phyloP scores from a whole-genome alignment of 2,329 filamentous ascomycete genomes.

The Colletotrichum sansevieriae region DNA sequence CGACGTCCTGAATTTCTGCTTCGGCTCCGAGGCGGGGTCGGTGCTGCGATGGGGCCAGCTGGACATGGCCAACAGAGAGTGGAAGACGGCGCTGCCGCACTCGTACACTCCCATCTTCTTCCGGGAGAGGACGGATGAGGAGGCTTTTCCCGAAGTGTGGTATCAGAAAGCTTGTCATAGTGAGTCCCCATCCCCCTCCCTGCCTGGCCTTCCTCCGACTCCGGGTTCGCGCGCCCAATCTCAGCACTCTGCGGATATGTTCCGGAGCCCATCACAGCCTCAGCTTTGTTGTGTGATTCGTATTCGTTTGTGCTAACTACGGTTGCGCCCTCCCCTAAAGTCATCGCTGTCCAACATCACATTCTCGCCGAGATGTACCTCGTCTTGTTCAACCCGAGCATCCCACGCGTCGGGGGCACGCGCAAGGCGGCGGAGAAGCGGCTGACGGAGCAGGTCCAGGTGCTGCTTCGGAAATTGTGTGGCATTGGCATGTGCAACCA shows the following conservation, averaged over 20 bases:
- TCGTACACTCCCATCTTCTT: slow-evolving; percentile 43
- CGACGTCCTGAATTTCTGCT: slow-evolving; percentile 74
- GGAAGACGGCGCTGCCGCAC: slow-evolving; percentile 40
- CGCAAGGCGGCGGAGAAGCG: slow-evolving; percentile 49
- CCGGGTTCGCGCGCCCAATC: not conserved
- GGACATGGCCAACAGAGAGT: slow-evolving; percentile 42
- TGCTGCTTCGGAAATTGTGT: slow-evolving; percentile 66
- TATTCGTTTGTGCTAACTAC: slow-evolving; percentile 43
- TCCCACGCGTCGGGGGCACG: slow-evolving; percentile 61
- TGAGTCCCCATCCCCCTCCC: slow-evolving; percentile 12
- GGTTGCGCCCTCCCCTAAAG: slow-evolving; percentile 48
- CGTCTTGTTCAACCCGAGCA: slow-evolving; percentile 66
- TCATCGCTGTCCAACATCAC: slow-evolving; percentile 71
- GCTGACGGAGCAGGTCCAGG: slow-evolving; percentile 57
- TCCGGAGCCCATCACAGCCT: slow-evolving; percentile 47
- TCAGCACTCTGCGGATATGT: not conserved
- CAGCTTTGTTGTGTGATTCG: slow-evolving; percentile 51
- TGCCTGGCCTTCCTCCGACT: not conserved
- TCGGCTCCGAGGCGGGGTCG: slow-evolving; percentile 54
- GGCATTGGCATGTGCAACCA: slow-evolving; percentile 72
- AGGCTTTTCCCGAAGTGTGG: slow-evolving; percentile 51
- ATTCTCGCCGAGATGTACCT: slow-evolving; percentile 71
- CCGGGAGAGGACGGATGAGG: slow-evolving; percentile 45
- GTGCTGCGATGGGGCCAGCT: slow-evolving; percentile 40
- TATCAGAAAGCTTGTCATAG: slow-evolving; percentile 42